Conservation (phyloP, 192 early-diverging fungal species). For the Linnemannia schmuckeri region DNA sequence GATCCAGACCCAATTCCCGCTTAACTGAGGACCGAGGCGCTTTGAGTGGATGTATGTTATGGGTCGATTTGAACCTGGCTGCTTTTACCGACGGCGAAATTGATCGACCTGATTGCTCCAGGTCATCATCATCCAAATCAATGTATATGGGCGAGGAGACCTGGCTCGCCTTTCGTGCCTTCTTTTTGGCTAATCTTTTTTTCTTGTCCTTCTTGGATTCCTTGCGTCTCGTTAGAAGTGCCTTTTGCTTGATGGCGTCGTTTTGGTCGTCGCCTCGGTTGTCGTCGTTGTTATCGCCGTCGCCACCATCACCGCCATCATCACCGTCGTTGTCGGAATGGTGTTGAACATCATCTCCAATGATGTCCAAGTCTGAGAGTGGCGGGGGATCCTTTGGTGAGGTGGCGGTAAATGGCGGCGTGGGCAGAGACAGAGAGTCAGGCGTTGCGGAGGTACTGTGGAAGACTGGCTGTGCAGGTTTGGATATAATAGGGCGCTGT, state of each 20-base stretch:
- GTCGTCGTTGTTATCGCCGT: not conserved
- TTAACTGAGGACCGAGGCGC: not conserved
- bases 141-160: not conserved
- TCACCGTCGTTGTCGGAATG: not conserved
- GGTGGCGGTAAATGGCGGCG: not conserved
- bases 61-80: not conserved
- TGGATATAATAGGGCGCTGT: not conserved
- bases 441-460: not conserved
- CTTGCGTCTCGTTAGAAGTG: not conserved
- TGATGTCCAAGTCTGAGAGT: not conserved
- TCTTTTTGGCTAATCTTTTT: not conserved
- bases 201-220: not conserved
- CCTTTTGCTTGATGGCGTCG: not conserved
- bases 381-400: not conserved
- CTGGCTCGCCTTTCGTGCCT: not conserved
- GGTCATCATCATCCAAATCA: conserved; percentile 10
- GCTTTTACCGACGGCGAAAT: not conserved
- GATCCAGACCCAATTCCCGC: not conserved
- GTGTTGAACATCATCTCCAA: not conserved
- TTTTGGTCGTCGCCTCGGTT: not conserved
- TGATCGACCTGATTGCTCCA: not conserved
- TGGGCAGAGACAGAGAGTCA: not conserved
- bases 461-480: not conserved
- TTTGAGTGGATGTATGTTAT: not conserved
- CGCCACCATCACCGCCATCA: not conserved